Percentiles rank a stretch among this genome's conserved stretches.
Conservation (phyloP, 805 yeast genomes). For the Hanseniaspora vineae region DNA sequence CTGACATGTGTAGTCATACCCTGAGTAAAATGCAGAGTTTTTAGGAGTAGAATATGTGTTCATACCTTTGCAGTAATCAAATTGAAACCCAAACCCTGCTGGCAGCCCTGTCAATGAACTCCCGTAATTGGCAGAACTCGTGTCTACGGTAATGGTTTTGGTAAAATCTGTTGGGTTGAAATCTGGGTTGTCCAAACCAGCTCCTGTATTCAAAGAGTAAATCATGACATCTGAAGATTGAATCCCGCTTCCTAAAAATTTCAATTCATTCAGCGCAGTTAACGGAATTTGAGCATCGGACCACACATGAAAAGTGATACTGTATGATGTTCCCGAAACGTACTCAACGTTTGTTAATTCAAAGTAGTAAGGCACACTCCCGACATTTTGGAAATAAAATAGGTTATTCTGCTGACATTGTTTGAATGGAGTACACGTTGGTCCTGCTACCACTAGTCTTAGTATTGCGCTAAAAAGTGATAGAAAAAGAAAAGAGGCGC, state of each 20-base stretch:
- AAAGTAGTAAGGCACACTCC: neutral
- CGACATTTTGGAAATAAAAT: neutral
- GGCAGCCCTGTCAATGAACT: neutral
- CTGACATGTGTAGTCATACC: constrained; percentile 1
- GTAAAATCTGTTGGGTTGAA: neutral
- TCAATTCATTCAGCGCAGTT: neutral
- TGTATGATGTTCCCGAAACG: neutral
- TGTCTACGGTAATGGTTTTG: neutral
- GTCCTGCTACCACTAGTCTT: neutral
- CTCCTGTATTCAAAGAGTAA: neutral
- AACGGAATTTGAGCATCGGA: neutral
- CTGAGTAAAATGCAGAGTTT: neutral
- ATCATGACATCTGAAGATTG: neutral
- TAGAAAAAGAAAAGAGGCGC: too few species aligned
- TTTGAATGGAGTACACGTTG: neutral
- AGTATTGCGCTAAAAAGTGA: too few species aligned
- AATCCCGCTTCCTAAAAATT: neutral
- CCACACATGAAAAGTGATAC: neutral
- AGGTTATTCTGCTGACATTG: neutral
- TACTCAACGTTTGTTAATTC: neutral
- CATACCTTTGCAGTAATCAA: constrained; percentile 4
- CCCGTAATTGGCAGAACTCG: neutral
- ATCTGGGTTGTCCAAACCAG: neutral
- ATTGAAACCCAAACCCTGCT: constrained; percentile 3
- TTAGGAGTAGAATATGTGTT: neutral